These are phyloP conservation scores for Fusarium sambucinum DNA, from an alignment of 2,329 filamentous ascomycete species.

Conservation along the genomic window DNA sequence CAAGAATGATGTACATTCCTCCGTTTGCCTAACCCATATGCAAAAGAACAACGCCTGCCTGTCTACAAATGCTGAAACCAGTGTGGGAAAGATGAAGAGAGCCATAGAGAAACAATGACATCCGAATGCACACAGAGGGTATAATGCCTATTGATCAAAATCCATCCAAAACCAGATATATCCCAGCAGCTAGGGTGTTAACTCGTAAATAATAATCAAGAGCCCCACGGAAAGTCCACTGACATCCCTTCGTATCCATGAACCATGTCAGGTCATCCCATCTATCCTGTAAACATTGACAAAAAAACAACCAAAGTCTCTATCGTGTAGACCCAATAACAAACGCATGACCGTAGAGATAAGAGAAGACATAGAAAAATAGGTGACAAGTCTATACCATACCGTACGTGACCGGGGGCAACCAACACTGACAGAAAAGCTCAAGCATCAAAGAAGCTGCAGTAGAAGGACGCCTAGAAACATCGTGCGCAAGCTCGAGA, in stretches of 20 bases:
- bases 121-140: slow-evolving; percentile 48
- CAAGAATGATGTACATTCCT: slow-evolving; percentile 36
- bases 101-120: slow-evolving; percentile 26
- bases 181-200: slow-evolving; percentile 25
- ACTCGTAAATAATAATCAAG: slow-evolving; percentile 22
- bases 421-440: slow-evolving; percentile 32
- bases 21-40: not conserved
- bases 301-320: slow-evolving; percentile 31
- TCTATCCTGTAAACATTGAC: slow-evolving; percentile 41
- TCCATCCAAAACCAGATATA: slow-evolving; percentile 33
- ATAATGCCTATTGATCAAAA: slow-evolving; percentile 50
- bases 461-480: slow-evolving; percentile 36
- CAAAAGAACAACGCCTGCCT: slow-evolving; percentile 8
- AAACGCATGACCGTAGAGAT: slow-evolving; percentile 16
- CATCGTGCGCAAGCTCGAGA: slow-evolving; percentile 21
- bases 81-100: slow-evolving; percentile 1
- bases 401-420: slow-evolving; percentile 15
- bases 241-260: slow-evolving; percentile 37
- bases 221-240: slow-evolving; percentile 20
- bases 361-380: slow-evolving; percentile 19
- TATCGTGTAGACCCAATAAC: slow-evolving; percentile 36
- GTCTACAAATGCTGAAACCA: slow-evolving; percentile 26
- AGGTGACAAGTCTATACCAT: slow-evolving; percentile 34
- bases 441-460: slow-evolving; percentile 13
- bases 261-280: slow-evolving; percentile 19